Evolutionary conservation across 2,329 filamentous ascomycete genomes (phyloP).

Genomic region (Claviceps fusiformis): DNA sequence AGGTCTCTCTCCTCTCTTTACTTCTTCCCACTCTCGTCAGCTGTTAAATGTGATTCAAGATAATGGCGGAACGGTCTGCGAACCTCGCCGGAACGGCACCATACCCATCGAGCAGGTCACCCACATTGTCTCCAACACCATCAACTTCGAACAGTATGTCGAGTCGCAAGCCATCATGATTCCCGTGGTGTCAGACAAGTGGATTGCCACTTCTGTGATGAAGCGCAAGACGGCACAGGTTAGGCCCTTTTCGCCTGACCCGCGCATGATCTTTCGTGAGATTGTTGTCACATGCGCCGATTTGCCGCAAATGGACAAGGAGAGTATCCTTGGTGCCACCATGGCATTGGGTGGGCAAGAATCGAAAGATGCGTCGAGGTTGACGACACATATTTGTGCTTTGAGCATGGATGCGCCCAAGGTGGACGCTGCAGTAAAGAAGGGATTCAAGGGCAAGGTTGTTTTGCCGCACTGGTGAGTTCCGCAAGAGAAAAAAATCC

Average conservation of each 20-base stretch:
- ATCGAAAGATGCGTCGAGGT: constrained; percentile 53
- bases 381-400: constrained; percentile 82
- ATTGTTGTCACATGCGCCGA: constrained; percentile 73
- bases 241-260: constrained; percentile 80
- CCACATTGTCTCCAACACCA: constrained; percentile 54
- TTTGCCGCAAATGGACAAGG: constrained; percentile 73
- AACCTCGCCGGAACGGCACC: constrained; percentile 33
- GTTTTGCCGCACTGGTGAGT: constrained; percentile 83
- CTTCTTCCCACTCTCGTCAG: constrained; percentile 13
- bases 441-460: constrained; percentile 60
- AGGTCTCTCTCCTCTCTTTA: not conserved
- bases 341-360: constrained; percentile 81
- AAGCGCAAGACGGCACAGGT: constrained; percentile 62
- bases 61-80: constrained; percentile 36
- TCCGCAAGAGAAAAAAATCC: not conserved
- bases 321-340: constrained; percentile 81
- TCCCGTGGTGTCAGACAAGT: constrained; percentile 68
- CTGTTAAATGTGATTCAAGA: constrained; percentile 29
- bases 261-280: constrained; percentile 76
- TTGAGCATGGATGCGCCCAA: constrained; percentile 63
- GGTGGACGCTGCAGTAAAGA: constrained; percentile 47
- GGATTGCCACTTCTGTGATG: constrained; percentile 60
- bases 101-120: constrained; percentile 35
- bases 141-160: constrained; percentile 83
- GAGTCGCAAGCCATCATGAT: constrained; percentile 64